Evolutionary conservation across 2,329 filamentous ascomycete genomes (phyloP).

Genomic region (Fusarium annulatum): DNA sequence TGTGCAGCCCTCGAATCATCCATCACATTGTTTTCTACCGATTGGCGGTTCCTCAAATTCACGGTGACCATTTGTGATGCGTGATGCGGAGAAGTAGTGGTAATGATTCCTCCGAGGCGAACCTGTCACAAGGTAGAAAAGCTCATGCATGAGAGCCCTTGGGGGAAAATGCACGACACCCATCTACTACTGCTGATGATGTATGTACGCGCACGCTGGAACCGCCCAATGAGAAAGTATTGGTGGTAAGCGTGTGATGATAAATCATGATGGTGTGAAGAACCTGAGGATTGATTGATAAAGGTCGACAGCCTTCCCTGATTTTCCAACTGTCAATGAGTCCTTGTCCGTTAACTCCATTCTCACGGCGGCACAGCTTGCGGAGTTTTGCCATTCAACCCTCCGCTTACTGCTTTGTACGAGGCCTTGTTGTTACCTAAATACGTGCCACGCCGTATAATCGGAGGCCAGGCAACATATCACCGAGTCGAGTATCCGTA

Average conservation of each 20-base stretch:
- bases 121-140: constrained; percentile 40
- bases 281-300: constrained; percentile 38
- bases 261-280: constrained; percentile 34
- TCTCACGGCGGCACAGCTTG: constrained; percentile 14
- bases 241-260: constrained; percentile 30
- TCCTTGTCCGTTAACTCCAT: constrained; percentile 17
- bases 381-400: constrained; percentile 23
- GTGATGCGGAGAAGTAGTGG: constrained; percentile 32
- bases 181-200: constrained; percentile 33
- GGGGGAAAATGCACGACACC: constrained; percentile 39
- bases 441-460: constrained; percentile 23
- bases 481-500: neutral
- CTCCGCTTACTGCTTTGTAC: constrained; percentile 11
- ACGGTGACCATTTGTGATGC: constrained; percentile 28
- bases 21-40: constrained; percentile 3
- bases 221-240: constrained; percentile 23
- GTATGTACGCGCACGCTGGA: constrained; percentile 28
- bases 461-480: constrained; percentile 11
- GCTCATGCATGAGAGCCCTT: constrained; percentile 36
- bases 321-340: neutral
- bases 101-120: constrained; percentile 20
- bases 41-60: constrained; percentile 28
- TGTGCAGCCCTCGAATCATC: constrained; percentile 13
- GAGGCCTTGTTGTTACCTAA: constrained; percentile 20
- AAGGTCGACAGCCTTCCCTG: constrained; percentile 25